Conservation (phyloP, 2,329 filamentous ascomycete species). For the Sporothrix phasma region DNA sequence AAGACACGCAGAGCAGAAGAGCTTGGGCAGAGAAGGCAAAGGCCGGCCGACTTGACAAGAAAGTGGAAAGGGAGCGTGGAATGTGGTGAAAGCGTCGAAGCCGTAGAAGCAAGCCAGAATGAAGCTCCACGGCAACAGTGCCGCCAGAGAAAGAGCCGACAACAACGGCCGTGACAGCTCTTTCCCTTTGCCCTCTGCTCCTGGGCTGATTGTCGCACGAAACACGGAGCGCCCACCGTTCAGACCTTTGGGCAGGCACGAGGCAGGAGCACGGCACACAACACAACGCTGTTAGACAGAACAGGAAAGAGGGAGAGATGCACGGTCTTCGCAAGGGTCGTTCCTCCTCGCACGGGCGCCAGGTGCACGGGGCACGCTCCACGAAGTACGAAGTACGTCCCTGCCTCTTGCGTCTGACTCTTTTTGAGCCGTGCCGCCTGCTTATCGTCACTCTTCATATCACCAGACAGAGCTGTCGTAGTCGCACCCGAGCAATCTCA, state of each 20-base stretch:
- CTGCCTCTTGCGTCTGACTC: not conserved
- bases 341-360: not conserved
- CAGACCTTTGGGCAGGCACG: not conserved
- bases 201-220: not conserved
- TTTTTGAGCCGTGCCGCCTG: too few species aligned
- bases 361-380: not conserved
- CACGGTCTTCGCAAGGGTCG: not conserved
- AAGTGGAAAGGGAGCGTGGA: too few species aligned
- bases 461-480: too few species aligned
- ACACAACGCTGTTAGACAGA: not conserved
- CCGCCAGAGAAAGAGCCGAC: too few species aligned
- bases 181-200: not conserved
- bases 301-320: not conserved
- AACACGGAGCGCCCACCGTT: not conserved
- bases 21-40: not conserved
- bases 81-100: too few species aligned
- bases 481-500: not conserved
- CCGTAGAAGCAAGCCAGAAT: too few species aligned
- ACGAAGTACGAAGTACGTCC: too few species aligned
- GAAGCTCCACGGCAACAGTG: too few species aligned
- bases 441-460: too few species aligned
- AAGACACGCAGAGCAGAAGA: not conserved
- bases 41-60: too few species aligned
- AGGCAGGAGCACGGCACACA: not conserved
- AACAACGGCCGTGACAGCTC: too few species aligned